Conservation (phyloP, 164 flowering plant genomes). For the Malania oleifera region DNA sequence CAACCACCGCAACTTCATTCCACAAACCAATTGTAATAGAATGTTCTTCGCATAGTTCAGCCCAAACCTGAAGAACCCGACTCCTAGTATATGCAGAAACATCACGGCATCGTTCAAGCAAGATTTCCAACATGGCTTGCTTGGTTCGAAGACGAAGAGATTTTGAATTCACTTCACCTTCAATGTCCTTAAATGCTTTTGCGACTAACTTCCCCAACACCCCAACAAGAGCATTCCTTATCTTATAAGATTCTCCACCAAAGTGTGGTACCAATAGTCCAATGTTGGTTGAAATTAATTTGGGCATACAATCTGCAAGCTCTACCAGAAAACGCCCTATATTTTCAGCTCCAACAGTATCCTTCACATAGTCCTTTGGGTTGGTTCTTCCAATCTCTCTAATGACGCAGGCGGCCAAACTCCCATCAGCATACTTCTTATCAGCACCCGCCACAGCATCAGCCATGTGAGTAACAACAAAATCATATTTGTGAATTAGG, state of each 20-base stretch:
- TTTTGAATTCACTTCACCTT: constrained; percentile 77
- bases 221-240: constrained; percentile 90
- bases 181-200: constrained; percentile 78
- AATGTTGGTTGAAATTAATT: constrained; percentile 69
- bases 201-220: constrained; percentile 81
- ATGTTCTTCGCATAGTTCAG: constrained; percentile 93
- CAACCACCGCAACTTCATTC: constrained; percentile 88
- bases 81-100: constrained; percentile 96
- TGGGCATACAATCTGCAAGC: constrained; percentile 83
- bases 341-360: constrained; percentile 89
- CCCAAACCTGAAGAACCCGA: constrained; percentile 97
- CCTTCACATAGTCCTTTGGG: constrained; percentile 81
- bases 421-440: constrained; percentile 81
- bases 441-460: constrained; percentile 78
- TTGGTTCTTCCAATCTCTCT: constrained; percentile 88
- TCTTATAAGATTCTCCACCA: constrained; percentile 98
- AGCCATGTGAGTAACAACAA: constrained; percentile 59
- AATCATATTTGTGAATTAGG: constrained; percentile 80
- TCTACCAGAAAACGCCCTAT: constrained; percentile 88
- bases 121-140: constrained; percentile 94
- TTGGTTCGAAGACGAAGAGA: constrained; percentile 76
- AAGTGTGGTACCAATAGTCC: constrained; percentile 86
- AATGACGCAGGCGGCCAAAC: constrained; percentile 61
- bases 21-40: constrained; percentile 87
- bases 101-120: constrained; percentile 88